Evolutionary conservation across 2,329 filamentous ascomycete species (phyloP), one percentile per base, ranked within the genome.

Genomic region (Sporothrix curviconia): DNA sequence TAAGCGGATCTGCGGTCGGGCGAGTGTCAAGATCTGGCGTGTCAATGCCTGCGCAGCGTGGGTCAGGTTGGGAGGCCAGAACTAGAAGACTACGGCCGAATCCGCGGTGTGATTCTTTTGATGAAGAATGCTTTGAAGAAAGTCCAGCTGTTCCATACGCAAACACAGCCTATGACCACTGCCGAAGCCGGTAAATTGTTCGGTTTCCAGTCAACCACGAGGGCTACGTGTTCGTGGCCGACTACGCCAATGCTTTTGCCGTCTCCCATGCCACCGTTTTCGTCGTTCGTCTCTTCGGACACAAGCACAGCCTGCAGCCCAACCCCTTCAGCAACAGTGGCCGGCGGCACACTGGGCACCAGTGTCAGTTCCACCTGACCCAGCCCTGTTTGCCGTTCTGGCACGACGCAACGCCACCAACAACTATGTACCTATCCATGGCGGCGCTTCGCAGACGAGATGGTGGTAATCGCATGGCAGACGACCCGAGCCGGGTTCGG

Each of bases 21-120:
- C 17, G 94, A 99, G 75, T n/a, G 92, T 96, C 65, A 92, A 94
- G 76, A 90, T 99, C 60, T 99, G 94, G 94, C 83, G 94, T 58
- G 88, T 96, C 46, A n/a, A 95, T 97, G 83, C 89, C 90, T n/a
- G 39, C 82, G 90, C 66, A 86, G 82, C 68, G n/a, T 99, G 92
- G 91, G 85, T 97, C 54, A 91, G 92, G 24, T 97, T 92, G 94
- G 86, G 85, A 67, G 77, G 76, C 64, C 73, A 77, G 71, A 78
- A 80, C 65, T 83, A 81, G 76, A 34, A 28, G 25, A 17, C 8
- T 28, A 7, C 28, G 49, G 49, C 22, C 49, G 14, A n/a, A 22
- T 51, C 15, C 49, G 49, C 14, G 49, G n/a, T n/a, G n/a, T n/a
- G n/a, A n/a, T n/a, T n/a, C n/a, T n/a, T n/a, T n/a, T n/a, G n/a